Percentiles rank a stretch among this genome's conserved stretches.
Conservation (phyloP, 2,329 filamentous ascomycete genomes). For the Aspergillus japonicus region DNA sequence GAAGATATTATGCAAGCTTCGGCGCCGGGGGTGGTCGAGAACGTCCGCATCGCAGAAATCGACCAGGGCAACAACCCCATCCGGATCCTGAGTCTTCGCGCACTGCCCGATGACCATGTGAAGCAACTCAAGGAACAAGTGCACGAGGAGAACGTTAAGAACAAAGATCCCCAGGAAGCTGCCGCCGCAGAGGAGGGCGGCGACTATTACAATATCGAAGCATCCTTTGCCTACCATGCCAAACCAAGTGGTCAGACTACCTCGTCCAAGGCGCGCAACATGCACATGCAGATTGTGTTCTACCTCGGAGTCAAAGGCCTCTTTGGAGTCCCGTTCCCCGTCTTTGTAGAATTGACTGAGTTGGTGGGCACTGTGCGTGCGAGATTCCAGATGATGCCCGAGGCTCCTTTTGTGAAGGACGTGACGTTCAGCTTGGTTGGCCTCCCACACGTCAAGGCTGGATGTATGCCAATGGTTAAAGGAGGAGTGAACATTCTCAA, state of each 20-base stretch:
- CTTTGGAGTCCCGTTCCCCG: conserved; percentile 82
- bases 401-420: conserved; percentile 88
- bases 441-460: conserved; percentile 81
- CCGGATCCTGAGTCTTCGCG: conserved; percentile 80
- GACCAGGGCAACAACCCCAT: conserved; percentile 90
- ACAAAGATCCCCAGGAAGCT: conserved; percentile 80
- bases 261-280: conserved; percentile 83
- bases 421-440: conserved; percentile 95
- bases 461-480: conserved; percentile 90
- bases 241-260: conserved; percentile 68
- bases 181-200: conserved; percentile 88
- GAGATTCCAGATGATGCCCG: conserved; percentile 79
- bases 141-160: conserved; percentile 73
- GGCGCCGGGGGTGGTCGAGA: conserved; percentile 85
- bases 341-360: conserved; percentile 85
- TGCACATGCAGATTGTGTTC: conserved; percentile 96
- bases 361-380: conserved; percentile 86
- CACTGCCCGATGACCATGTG: conserved; percentile 79
- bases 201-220: conserved; percentile 89
- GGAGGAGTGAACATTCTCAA: conserved; percentile 89
- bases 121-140: conserved; percentile 78
- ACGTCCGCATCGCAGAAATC: conserved; percentile 92
- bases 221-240: conserved; percentile 87
- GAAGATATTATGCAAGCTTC: conserved; percentile 97
- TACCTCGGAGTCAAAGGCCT: conserved; percentile 87